Evolutionary conservation across 1,139 yeast genomes (phyloP), one percentile per base, ranked within the genome.

Genomic region (Geotrichum reessii): DNA sequence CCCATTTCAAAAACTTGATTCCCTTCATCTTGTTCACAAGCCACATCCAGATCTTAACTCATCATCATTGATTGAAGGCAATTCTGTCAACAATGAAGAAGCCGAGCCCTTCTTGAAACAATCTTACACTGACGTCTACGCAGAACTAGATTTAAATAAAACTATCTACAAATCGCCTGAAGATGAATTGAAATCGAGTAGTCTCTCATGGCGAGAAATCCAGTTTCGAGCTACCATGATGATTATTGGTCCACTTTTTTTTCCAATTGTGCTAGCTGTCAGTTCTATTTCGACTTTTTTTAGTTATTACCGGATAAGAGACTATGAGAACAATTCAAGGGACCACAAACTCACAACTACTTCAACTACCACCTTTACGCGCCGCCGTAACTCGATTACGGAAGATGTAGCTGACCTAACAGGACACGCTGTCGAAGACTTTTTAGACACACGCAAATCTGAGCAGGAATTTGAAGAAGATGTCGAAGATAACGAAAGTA

Each of bases 1-100:
- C 62, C 85, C 85, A 4, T 82, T 81, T 63, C 72, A 66, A 27
- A 53, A 62, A 31, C 63, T 66, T 5, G 65, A 64, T 27, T 65
- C 62, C 50, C 61, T 69, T 33, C 66, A 66, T 4, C 61, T 66
- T 25, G 64, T 57, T 6, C 57, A 58, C 33, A 24, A 40, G 24
- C 25, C 12, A 17, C 51, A 19, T 17, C 57, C 59, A 25, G 37
- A 33, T 33, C 56, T 25, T 24, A 46, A 53, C 8, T 53, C 52
- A 1, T 9, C 19, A 3, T 24, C 58, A 17, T 47, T 24, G 25
- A 25, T 19, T 17, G 52, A 58, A n/a, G 55, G 53, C 22, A 64
- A 57, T 2, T 48, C 54, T 9, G 59, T 56, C 12, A 58, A 61
- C 3, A 56, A 54, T 44, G 53, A 55, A 14, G 44, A 51, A 3